A percentile compares a stretch with the other conserved stretches of the same genome.
Conservation (phyloP, 2,329 filamentous ascomycete species). For the Fusarium subtropicale region DNA sequence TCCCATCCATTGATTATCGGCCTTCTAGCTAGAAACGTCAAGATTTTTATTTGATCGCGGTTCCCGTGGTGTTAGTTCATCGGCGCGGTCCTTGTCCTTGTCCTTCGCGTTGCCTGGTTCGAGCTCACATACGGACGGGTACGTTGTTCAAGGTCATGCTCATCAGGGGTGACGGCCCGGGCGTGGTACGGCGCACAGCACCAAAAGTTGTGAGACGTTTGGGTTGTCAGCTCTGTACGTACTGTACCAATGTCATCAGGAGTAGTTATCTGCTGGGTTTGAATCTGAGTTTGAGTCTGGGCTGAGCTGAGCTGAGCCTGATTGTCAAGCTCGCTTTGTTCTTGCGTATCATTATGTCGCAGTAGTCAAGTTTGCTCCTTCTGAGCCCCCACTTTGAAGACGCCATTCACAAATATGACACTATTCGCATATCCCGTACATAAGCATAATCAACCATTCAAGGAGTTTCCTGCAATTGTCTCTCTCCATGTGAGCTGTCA, state of each 20-base stretch:
- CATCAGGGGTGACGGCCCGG: conserved; percentile 41
- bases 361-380: conserved; percentile 12
- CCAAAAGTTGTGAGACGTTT: conserved; percentile 40
- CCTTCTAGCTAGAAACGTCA: conserved; percentile 33
- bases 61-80: conserved; percentile 28
- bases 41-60: not conserved
- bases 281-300: conserved; percentile 6
- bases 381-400: conserved; percentile 17
- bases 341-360: conserved; percentile 14
- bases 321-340: conserved; percentile 21
- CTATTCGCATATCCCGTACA: conserved; percentile 31
- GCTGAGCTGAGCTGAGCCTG: conserved; percentile 7
- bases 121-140: conserved; percentile 7
- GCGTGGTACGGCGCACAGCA: conserved; percentile 30
- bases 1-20: conserved; percentile 20
- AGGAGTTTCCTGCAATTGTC: not conserved
- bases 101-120: conserved; percentile 33
- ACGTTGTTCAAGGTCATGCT: conserved; percentile 8
- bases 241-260: not conserved
- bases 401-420: conserved; percentile 38
- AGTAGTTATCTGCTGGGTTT: conserved; percentile 5
- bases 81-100: conserved; percentile 26
- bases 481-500: conserved; percentile 29
- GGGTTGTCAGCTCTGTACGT: conserved; percentile 32
- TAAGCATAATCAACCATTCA: conserved; percentile 16